Percentiles rank a stretch among this genome's conserved stretches.
Conservation (phyloP, 176 grass and related monocot species). For the Panicum miliaceum region DNA sequence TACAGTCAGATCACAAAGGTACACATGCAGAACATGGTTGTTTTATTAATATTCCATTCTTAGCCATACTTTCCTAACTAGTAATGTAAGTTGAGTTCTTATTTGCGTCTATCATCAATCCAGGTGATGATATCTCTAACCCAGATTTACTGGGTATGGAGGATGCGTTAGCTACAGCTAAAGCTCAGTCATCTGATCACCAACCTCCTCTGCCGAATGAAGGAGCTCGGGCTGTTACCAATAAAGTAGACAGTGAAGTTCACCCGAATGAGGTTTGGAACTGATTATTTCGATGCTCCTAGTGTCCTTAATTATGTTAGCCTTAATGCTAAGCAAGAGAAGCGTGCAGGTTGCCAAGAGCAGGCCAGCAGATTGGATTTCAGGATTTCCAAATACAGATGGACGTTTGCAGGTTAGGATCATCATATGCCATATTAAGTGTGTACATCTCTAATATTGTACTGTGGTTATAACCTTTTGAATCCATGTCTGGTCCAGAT, state of each 20-base stretch:
- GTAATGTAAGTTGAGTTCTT: constrained; percentile 34
- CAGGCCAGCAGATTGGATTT: constrained; percentile 57
- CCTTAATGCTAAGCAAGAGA: constrained; percentile 45
- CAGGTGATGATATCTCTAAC: constrained; percentile 68
- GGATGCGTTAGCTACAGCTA: constrained; percentile 49
- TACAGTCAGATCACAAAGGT: constrained; percentile 48
- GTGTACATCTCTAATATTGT: constrained; percentile 4
- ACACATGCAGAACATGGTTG: constrained; percentile 46
- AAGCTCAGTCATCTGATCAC: constrained; percentile 54
- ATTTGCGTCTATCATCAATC: constrained; percentile 43
- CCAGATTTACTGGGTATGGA: constrained; percentile 67
- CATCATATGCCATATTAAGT: not conserved
- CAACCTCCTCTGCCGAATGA: constrained; percentile 48
- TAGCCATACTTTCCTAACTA: constrained; percentile 28
- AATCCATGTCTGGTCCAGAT: constrained; percentile 58
- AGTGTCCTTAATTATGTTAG: constrained; percentile 26
- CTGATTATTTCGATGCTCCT: constrained; percentile 20
- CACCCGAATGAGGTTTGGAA: constrained; percentile 63
- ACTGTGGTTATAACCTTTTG: constrained; percentile 25
- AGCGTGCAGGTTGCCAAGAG: constrained; percentile 56
- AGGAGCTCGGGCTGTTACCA: constrained; percentile 45
- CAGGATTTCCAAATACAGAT: constrained; percentile 63
- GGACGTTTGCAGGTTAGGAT: constrained; percentile 81
- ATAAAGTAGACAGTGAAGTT: constrained; percentile 57
- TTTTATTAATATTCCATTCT: constrained; percentile 54